Conservation (phyloP, 257 asterid genomes). For the Galeopsis tetrahit region DNA sequence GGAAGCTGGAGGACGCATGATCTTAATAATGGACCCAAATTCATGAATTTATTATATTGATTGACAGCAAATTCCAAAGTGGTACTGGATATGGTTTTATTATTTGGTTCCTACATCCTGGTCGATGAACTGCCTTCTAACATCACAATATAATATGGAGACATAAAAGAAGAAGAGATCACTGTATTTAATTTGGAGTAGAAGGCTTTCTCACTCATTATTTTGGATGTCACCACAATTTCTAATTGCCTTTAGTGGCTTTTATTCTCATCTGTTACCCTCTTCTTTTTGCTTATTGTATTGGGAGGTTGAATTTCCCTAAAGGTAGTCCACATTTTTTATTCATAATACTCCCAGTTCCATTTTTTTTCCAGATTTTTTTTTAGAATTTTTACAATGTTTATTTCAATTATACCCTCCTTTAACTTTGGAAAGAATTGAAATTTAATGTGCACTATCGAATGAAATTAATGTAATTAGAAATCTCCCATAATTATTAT, state of each 20-base stretch:
- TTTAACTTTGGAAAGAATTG: too few relatives aligned
- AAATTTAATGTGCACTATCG: too few relatives aligned
- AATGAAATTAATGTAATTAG: too few relatives aligned
- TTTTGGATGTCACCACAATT: constrained; percentile 50
- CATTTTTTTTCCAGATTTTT: too few relatives aligned
- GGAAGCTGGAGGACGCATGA: constrained; percentile 52
- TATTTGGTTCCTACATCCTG: constrained; percentile 61
- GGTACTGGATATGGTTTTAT: constrained; percentile 67
- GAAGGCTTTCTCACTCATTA: constrained; percentile 51
- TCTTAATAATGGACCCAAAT: constrained; percentile 10
- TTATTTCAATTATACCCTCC: too few relatives aligned
- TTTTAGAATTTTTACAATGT: too few relatives aligned
- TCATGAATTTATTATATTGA: neutral
- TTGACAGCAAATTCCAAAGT: constrained; percentile 62
- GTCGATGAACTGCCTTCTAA: constrained; percentile 55
- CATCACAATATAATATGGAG: constrained; percentile 68
- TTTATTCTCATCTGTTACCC: constrained; percentile 51
- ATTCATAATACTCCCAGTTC: too few relatives aligned
- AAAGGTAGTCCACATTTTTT: constrained; percentile 38
- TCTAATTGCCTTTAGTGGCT: constrained; percentile 58
- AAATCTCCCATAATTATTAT: too few relatives aligned
- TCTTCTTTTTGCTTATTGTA: constrained; percentile 46
- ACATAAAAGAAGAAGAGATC: constrained; percentile 40
- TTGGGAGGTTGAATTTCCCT: constrained; percentile 61
- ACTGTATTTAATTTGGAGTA: constrained; percentile 56